Evolutionary conservation across 768 basidiomycete genomes (phyloP).

Genomic region (Phaeotremella fagi): DNA sequence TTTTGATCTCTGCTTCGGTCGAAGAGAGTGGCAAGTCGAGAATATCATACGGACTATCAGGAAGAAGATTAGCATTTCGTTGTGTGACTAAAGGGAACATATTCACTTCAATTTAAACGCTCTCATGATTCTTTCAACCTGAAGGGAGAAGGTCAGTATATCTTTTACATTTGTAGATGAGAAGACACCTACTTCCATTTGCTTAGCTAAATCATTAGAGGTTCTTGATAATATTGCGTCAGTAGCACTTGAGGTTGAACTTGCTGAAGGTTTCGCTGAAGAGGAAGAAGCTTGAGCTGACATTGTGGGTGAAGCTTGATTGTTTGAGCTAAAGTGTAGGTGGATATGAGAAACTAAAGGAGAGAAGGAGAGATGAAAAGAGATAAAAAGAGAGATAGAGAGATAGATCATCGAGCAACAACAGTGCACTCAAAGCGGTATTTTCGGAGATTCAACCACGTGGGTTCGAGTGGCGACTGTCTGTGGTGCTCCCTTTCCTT

Average conservation of each 20-base stretch:
- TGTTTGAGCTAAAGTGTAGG: background rate
- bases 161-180: constrained; percentile 6
- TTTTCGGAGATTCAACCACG: no score
- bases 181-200: constrained; percentile 34
- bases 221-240: constrained; percentile 29
- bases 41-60: constrained; percentile 81
- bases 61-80: constrained; percentile 1
- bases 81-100: background rate
- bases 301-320: background rate
- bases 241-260: constrained; percentile 10
- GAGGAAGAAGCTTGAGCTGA: background rate
- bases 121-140: constrained; percentile 75
- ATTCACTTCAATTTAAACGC: constrained; percentile 94
- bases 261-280: background rate
- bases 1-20: constrained; percentile 77
- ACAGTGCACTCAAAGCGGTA: background rate
- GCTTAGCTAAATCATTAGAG: constrained; percentile 29
- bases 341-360: no score
- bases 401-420: background rate
- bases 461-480: no score
- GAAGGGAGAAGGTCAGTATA: background rate
- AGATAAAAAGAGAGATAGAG: background rate
- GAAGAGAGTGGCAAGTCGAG: constrained; percentile 63
- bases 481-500: no score
- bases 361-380: background rate